Conservation (phyloP, 2,329 filamentous ascomycete species). For the Botryotinia globosa region DNA sequence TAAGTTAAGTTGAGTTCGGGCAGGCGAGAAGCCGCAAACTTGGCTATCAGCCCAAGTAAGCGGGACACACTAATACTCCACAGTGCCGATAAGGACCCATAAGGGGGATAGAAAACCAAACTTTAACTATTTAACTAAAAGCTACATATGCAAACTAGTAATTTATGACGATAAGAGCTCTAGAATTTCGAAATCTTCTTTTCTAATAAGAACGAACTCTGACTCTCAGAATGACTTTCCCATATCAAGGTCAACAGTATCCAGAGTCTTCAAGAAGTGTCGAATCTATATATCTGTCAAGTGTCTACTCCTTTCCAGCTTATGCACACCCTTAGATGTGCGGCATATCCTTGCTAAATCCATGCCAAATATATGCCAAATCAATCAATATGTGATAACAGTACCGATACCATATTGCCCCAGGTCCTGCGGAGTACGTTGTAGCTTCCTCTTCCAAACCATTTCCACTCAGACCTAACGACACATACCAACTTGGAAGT, state of each 20-base stretch:
- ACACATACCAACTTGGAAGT: not conserved
- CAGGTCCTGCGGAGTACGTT: not conserved
- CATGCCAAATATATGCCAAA: not conserved
- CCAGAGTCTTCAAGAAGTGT: not conserved
- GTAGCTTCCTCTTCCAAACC: not conserved
- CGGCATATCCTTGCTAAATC: not conserved
- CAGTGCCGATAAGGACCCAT: not conserved
- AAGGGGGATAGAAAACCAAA: not conserved
- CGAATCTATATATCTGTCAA: not conserved
- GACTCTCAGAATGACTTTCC: not conserved
- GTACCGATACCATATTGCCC: not conserved
- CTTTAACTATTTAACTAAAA: not conserved
- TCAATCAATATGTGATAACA: not conserved
- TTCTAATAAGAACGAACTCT: not conserved
- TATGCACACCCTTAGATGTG: not conserved
- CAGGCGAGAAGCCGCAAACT: slow-evolving; percentile 14
- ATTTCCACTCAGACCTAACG: not conserved
- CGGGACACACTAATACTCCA: not conserved
- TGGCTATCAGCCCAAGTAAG: slow-evolving; percentile 18
- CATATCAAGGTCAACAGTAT: not conserved
- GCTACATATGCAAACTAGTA: not conserved
- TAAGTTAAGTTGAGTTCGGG: slow-evolving; percentile 11
- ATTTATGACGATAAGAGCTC: not conserved
- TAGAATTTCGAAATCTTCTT: not conserved
- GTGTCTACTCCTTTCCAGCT: not conserved